Evolutionary conservation across 2,329 filamentous ascomycete species (phyloP), one percentile per base, ranked within the genome.

Genomic region (Cryphonectria japonica): DNA sequence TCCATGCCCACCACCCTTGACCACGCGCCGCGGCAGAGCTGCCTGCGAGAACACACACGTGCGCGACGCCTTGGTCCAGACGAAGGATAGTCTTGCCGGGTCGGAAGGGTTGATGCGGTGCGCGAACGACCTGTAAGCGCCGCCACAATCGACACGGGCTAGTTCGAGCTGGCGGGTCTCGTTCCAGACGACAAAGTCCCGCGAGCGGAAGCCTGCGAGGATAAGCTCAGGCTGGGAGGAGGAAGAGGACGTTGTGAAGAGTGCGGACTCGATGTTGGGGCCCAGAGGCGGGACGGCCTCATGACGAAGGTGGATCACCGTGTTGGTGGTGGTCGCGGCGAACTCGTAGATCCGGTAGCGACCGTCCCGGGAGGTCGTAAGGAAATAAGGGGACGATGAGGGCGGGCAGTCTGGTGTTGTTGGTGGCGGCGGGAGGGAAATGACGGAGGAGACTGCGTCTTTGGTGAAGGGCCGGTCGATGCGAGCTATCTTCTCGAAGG

Each of bases 101-200:
- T 72, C 41, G 8, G 26, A 11, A 0, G 50, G 34, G 29, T 72
- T 68, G 3, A 76, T 75, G 8, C 72, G 65, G 69, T 80, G 93
- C 2, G 88, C 87, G 85, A 94, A 98, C 43, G 87, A 90, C 69
- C 95, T 88, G 77, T 97, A 94, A 0, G 90, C 91, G 46, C 95
- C 95, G 69, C 95, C 95, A 77, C 95, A 98, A 65, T 94, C 90
- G 41, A 97, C 85, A 0, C 85, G 86, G 69, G 91, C 87, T 22
- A 95, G 80, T 76, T 95, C 92, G 69, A 89, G 86, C 71, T 93
- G 89, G 1, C 83, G 83, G 0, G 88, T 90, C 77, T 93, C 90
- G 78, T 97, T 93, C 88, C 93, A 96, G 13, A 95, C 86, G 16
- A 97, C 84, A 77, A 98, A 97, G 63, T 89, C 85, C 73, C 90